Percentiles rank a stretch among this genome's conserved stretches.
Conservation (phyloP, 2,329 filamentous ascomycete species). For the Ploettnerulaceae sp. region DNA sequence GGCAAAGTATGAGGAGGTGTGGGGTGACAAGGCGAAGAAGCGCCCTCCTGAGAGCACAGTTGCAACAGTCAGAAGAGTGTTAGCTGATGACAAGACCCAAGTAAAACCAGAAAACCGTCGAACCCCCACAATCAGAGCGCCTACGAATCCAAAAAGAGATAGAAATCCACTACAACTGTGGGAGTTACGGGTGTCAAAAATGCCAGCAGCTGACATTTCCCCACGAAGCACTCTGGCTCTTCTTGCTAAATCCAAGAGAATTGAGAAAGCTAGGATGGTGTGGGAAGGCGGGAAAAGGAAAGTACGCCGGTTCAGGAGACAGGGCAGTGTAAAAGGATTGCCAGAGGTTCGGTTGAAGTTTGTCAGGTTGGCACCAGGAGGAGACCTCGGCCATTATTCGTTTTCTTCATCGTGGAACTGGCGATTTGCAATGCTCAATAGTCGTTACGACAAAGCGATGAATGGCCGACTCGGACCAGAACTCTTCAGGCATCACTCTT, state of each 20-base stretch:
- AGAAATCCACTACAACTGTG: background rate
- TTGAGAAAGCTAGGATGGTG: no score
- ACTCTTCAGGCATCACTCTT: background rate
- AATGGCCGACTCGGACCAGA: background rate
- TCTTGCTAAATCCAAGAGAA: no score
- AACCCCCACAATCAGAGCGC: background rate
- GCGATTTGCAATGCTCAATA: conserved; percentile 15
- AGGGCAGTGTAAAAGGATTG: background rate
- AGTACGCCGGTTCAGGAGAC: background rate
- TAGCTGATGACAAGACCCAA: background rate
- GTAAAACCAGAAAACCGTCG: no score
- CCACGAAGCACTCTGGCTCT: no score
- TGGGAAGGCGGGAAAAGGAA: no score
- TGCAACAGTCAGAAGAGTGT: background rate
- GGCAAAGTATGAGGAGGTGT: conserved; percentile 15
- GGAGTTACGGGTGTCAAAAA: no score
- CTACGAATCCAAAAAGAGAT: background rate
- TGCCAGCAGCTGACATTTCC: no score
- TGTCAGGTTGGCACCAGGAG: conserved; percentile 5
- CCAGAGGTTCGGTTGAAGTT: background rate
- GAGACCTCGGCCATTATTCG: background rate
- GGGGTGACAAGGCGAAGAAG: conserved; percentile 7
- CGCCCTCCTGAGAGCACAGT: background rate
- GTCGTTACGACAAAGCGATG: conserved; percentile 6
- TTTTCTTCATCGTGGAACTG: conserved; percentile 10